Evolutionary conservation across 1,284 basidiomycete species (phyloP), one percentile per base, ranked within the genome.

Genomic region (Serendipita sp.): DNA sequence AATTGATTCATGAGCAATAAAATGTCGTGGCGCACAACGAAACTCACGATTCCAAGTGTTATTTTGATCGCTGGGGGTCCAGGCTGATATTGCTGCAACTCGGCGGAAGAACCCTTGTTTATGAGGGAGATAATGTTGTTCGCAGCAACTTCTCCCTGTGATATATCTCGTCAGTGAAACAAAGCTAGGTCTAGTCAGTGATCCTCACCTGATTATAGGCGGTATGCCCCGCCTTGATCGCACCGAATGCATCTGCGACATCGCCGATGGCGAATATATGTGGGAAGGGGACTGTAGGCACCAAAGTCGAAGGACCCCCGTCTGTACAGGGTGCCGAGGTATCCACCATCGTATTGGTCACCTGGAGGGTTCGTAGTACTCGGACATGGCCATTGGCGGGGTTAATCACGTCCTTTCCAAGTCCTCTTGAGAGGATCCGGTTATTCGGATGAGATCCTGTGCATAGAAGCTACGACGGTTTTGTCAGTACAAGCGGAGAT

Each of bases 261-360:
- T 88, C 86, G 3, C 87, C 86, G 8, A 86, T 73, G 3, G 79
- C 83, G 69, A 86, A 89, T 13, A 87, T 75, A 69, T 85, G 75
- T 1, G 80, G 77, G 67, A 81, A 82, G 0, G 66, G 66, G 10
- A 66, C 47, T 47, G 72, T 69, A 32, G 63, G 44, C 6, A 26
- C 53, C 8, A 10, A 10, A 22, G n/a, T 35, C 6, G 10, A 10
- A 8, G 26, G 10, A 10, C n/a, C 8, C 29, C 5, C 47, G 38
- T 41, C 38, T 41, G 5, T 13, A 41, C 13, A 6, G 6, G 38
- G 38, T 13, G 38, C 38, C 5, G 38, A 41, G 29, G 47, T 30
- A n/a, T 49, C 29, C n/a, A 49, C 47, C 15, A 10, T 5, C 15
- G 4, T 22, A 30, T 32, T 69, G 6, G 71, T 73, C 55, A 76